A percentile compares a stretch with the other conserved stretches of the same genome.
phyloP scores from a whole-genome alignment of 106 monocot genomes.

The Apostasia ramifera region DNA sequence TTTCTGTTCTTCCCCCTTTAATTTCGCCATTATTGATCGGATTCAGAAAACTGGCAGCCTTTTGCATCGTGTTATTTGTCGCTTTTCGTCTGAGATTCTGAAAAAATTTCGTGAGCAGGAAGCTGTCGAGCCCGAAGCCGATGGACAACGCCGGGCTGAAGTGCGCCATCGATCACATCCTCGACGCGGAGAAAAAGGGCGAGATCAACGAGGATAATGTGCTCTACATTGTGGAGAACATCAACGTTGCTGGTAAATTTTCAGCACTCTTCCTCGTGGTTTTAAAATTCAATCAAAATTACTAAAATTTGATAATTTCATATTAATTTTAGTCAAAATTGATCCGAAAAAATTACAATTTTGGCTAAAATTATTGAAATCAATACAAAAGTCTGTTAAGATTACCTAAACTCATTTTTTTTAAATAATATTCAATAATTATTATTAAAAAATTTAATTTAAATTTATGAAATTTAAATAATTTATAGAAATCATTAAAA shows the following conservation, averaged over 20 bases:
- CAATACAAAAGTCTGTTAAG: no score
- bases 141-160: slow-evolving; percentile 30
- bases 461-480: no score
- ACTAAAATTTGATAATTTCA: no score
- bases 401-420: no score
- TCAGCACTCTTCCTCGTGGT: no score
- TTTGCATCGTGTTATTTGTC: not conserved
- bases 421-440: no score
- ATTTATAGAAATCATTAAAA: no score
- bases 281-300: no score
- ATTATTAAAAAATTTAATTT: no score
- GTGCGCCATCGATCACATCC: slow-evolving; percentile 75
- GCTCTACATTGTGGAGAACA: slow-evolving; percentile 80
- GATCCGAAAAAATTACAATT: no score
- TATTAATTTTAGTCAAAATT: no score
- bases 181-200: slow-evolving; percentile 63
- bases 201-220: slow-evolving; percentile 80
- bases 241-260: slow-evolving; percentile 64
- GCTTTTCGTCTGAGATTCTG: not conserved
- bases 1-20: not conserved
- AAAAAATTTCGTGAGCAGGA: slow-evolving; percentile 15
- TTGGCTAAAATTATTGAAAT: no score
- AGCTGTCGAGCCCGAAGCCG: slow-evolving; percentile 31
- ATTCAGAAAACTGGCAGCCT: not conserved
- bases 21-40: not conserved